phyloP scores from a whole-genome alignment of 345 rosid species.

The Eucalyptus lansdowneana region DNA sequence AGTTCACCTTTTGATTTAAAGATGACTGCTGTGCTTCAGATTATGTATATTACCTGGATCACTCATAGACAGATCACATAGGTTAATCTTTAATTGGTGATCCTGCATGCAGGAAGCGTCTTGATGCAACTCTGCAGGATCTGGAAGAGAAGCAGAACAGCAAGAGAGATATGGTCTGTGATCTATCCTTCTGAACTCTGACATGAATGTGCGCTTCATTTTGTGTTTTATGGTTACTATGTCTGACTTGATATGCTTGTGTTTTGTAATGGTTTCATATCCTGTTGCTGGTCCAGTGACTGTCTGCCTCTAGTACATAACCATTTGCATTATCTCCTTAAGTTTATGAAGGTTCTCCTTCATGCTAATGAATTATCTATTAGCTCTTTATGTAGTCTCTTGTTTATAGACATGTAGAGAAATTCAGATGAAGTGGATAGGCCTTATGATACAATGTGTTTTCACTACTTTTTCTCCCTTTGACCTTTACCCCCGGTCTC shows the following conservation, averaged over 20 bases:
- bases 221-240: background rate
- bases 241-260: background rate
- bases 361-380: background rate
- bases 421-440: background rate
- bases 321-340: background rate
- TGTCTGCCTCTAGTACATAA: background rate
- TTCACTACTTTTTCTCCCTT: background rate
- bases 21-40: background rate
- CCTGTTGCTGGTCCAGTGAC: background rate
- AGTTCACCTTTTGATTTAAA: background rate
- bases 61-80: background rate
- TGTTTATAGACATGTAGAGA: background rate
- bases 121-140: slow-evolving; percentile 81
- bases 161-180: slow-evolving; percentile 78
- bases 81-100: background rate
- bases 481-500: background rate
- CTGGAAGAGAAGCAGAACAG: slow-evolving; percentile 85
- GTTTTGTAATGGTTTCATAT: background rate
- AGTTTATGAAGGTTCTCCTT: background rate
- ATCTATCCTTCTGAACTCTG: background rate
- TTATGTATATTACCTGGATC: background rate
- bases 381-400: background rate
- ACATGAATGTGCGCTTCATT: background rate
- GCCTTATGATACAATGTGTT: background rate
- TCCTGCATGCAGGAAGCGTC: slow-evolving; percentile 57